phyloP scores from a whole-genome alignment of 169 alveolate genomes.

The Cryptosporidium canis region DNA sequence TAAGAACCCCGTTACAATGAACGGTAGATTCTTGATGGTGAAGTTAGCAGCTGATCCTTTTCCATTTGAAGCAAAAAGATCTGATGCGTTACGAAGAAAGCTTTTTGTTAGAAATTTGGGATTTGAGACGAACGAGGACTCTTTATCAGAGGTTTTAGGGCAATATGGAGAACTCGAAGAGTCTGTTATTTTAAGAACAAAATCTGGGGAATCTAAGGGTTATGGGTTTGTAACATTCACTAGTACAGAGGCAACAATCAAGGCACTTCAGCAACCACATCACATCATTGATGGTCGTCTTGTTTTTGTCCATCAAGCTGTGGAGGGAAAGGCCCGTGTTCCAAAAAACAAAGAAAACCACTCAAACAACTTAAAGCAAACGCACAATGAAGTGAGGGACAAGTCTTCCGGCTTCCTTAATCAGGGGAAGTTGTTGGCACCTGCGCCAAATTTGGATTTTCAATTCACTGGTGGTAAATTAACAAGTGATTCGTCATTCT shows the following conservation, averaged over 20 bases:
- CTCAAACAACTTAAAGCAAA: not conserved
- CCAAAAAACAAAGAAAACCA: not conserved
- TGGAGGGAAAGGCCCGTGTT: slow-evolving; percentile 28
- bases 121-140: slow-evolving; percentile 76
- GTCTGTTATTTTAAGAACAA: slow-evolving; percentile 77
- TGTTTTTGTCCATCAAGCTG: slow-evolving; percentile 80
- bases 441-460: not conserved
- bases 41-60: slow-evolving; percentile 79
- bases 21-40: slow-evolving; percentile 76
- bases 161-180: slow-evolving; percentile 81
- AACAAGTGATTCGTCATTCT: not conserved
- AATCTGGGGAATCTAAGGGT: slow-evolving; percentile 80
- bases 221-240: slow-evolving; percentile 79
- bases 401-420: not conserved
- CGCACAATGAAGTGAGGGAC: not conserved
- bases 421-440: not conserved
- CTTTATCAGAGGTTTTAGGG: slow-evolving; percentile 74
- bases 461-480: not conserved
- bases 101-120: slow-evolving; percentile 82
- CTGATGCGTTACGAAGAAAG: slow-evolving; percentile 78
- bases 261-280: slow-evolving; percentile 81
- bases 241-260: slow-evolving; percentile 77
- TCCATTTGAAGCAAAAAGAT: slow-evolving; percentile 56
- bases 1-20: slow-evolving; percentile 74
- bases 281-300: slow-evolving; percentile 79